Base-by-base conservation (phyloP, 2,329 filamentous ascomycete genomes). In the Aspergillus novoparasiticus region DNA sequence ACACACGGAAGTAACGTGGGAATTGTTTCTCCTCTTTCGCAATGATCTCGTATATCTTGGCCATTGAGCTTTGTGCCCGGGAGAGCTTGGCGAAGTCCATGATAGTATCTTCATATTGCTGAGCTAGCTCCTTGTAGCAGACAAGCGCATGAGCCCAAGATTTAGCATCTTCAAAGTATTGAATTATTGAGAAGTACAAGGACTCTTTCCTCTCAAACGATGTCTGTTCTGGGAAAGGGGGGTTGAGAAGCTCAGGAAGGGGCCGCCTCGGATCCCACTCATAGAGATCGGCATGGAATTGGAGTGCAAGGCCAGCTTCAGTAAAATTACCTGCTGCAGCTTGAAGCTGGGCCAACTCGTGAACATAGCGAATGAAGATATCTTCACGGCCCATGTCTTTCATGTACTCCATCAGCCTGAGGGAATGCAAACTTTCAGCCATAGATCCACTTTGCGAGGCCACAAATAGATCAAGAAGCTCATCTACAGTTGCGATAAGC, bases 301-400 rank as follows among this genome's bases (percentile, higher is more conserved):
- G 90, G 43, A 98, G 84, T 4, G 94, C 93, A 66, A 98, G 84
- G 14, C 93, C 95, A 16, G 94, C 94, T 78, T 97, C 94, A 0
- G 93, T 91, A 66, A 89, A 87, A 71, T 97, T 95, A 62, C 90
- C 85, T 4, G 90, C 86, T 46, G 89, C 86, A 10, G 86, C 85
- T 76, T 98, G 94, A 14, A 95, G 82, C 45, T 88, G 82, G 2
- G 93, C 92, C 23, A 98, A 85, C 76, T 97, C 93, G 74, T 98
- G 94, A 16, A 98, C 94, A 72, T 98, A 97, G 68, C 93, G 90
- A 67, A 97, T 91, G 77, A 97, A 98, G 62, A 97, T 97, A 72
- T 97, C 94, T 75, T 97, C 93, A 73, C 96, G 96, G 69, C 96
- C 92, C 90, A 97, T 96, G 74, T 97, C 93, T 68, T 93, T 91